Conservation (phyloP, 345 rosid species). For the Atalantia buxifolia region DNA sequence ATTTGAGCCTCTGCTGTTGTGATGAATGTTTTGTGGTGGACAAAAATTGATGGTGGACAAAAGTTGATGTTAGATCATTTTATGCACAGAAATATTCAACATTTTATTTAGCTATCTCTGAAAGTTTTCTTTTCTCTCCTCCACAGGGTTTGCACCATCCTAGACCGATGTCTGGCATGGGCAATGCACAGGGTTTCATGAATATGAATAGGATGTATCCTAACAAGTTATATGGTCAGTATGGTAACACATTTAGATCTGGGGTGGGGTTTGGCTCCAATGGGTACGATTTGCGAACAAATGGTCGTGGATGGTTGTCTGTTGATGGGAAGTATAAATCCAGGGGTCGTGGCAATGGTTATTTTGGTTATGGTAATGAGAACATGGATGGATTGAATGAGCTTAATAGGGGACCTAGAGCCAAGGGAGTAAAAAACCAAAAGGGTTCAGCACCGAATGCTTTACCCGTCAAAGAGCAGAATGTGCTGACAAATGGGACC, state of each 20-base stretch:
- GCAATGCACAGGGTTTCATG: constrained; percentile 49
- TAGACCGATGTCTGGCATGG: constrained; percentile 51
- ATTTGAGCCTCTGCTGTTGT: too few relatives aligned
- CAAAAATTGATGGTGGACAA: too few relatives aligned
- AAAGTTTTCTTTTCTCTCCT: not conserved
- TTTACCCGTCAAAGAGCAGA: constrained; percentile 50
- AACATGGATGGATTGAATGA: constrained; percentile 76
- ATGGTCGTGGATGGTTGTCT: constrained; percentile 62
- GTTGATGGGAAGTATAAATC: constrained; percentile 59
- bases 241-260: constrained; percentile 58
- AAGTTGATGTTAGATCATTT: not conserved
- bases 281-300: constrained; percentile 63
- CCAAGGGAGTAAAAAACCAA: constrained; percentile 62
- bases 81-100: not conserved
- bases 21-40: too few relatives aligned
- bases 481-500: constrained; percentile 30
- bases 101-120: not conserved
- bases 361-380: constrained; percentile 58
- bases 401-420: constrained; percentile 89
- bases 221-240: constrained; percentile 64
- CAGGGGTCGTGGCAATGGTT: constrained; percentile 70
- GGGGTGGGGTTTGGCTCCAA: constrained; percentile 65
- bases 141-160: constrained; percentile 61
- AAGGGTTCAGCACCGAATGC: constrained; percentile 43
- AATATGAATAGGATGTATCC: constrained; percentile 66